Evolutionary conservation across 2,329 filamentous ascomycete species (phyloP).

Genomic region (Colletotrichum sp.): DNA sequence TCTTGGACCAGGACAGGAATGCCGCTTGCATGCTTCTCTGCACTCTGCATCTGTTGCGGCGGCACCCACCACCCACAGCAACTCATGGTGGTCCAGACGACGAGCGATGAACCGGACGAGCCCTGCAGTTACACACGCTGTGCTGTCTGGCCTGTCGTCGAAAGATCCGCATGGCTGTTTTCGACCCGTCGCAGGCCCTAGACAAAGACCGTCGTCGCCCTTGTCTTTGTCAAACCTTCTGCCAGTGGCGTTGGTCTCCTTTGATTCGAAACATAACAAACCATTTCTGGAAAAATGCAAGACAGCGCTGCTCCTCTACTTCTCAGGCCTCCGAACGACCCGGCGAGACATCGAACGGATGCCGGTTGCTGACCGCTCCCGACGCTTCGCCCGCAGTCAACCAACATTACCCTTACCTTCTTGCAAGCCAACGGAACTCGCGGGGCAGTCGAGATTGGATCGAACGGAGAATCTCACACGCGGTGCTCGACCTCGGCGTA

Average conservation of each 20-base stretch:
- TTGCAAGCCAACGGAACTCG: not conserved
- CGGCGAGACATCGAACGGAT: constrained; percentile 7
- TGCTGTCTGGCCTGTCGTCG: not conserved
- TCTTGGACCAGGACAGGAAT: constrained; percentile 9
- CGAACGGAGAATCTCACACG: not conserved
- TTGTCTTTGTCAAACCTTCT: not conserved
- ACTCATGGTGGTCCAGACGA: not conserved
- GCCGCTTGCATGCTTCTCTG: constrained; percentile 8
- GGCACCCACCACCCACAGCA: not conserved
- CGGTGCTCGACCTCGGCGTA: not conserved
- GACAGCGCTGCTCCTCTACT: constrained; percentile 2
- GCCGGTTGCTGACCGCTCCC: constrained; percentile 6
- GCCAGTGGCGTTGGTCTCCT: not conserved
- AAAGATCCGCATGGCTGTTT: constrained; percentile 14
- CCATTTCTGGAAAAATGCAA: not conserved
- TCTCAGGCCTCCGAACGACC: not conserved
- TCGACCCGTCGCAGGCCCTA: constrained; percentile 9
- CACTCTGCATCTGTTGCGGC: not conserved
- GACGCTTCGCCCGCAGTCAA: not conserved
- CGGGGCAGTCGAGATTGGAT: not conserved
- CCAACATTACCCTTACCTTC: not conserved
- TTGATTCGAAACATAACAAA: constrained; percentile 19
- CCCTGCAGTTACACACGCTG: not conserved
- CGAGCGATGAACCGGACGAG: not conserved
- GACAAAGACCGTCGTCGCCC: not conserved